Evolutionary conservation across 1,139 yeast genomes (phyloP).

Genomic region (Diutina mesorugosa): DNA sequence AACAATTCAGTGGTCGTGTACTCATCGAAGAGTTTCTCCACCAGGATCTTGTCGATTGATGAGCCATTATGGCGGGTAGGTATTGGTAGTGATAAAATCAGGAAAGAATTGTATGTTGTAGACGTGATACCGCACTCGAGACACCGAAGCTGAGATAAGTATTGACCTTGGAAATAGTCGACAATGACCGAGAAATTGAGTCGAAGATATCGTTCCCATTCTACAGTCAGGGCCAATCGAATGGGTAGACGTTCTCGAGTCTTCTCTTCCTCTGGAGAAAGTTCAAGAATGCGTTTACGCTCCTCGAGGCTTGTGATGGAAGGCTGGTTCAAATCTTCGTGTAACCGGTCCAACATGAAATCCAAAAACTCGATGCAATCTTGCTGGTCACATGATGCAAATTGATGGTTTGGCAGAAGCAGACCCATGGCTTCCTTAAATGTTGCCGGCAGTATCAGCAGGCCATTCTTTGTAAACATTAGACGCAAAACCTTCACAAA

Average conservation of each 20-base stretch:
- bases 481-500: slow-evolving; percentile 56
- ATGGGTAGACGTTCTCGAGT: slow-evolving; percentile 65
- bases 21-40: slow-evolving; percentile 57
- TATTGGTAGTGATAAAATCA: slow-evolving; percentile 64
- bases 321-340: slow-evolving; percentile 75
- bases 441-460: slow-evolving; percentile 39
- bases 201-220: slow-evolving; percentile 86
- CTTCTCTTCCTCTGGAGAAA: slow-evolving; percentile 66
- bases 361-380: slow-evolving; percentile 88
- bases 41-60: slow-evolving; percentile 16
- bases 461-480: slow-evolving; percentile 39
- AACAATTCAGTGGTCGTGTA: slow-evolving; percentile 57
- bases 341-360: slow-evolving; percentile 72
- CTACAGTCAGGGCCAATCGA: slow-evolving; percentile 79
- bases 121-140: slow-evolving; percentile 66
- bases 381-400: slow-evolving; percentile 75
- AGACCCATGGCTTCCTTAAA: slow-evolving; percentile 58
- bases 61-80: slow-evolving; percentile 26
- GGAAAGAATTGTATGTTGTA: slow-evolving; percentile 77
- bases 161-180: slow-evolving; percentile 85
- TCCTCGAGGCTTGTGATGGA: slow-evolving; percentile 19
- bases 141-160: slow-evolving; percentile 69
- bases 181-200: slow-evolving; percentile 79
- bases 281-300: slow-evolving; percentile 27
- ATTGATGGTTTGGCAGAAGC: slow-evolving; percentile 46